These are phyloP conservation scores for Ogataea neopini DNA, from an alignment of 805 yeast species.

Conservation along the genomic window DNA sequence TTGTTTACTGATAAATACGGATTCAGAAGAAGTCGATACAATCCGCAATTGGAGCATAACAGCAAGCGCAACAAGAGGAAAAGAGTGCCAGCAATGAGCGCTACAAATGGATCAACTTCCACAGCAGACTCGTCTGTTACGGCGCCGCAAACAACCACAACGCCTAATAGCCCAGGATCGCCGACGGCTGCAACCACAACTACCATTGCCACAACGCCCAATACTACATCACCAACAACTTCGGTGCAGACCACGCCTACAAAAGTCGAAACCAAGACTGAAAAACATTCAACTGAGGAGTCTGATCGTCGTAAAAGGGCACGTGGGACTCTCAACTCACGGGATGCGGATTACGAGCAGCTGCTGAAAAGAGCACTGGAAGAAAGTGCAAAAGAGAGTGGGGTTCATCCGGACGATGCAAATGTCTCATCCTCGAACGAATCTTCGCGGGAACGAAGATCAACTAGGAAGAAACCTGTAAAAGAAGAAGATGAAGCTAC, in stretches of 20 bases:
- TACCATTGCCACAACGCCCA: slow-evolving; percentile 10
- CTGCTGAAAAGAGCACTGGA: slow-evolving; percentile 48
- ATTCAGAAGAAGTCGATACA: slow-evolving; percentile 50
- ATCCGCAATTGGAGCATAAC: slow-evolving; percentile 41
- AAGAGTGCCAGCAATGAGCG: neutral
- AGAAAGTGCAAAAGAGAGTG: slow-evolving; percentile 57
- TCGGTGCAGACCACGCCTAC: slow-evolving; percentile 11
- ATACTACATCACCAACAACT: slow-evolving; percentile 9
- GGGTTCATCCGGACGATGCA: slow-evolving; percentile 38
- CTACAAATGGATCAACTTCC: neutral
- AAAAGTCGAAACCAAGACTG: slow-evolving; percentile 17
- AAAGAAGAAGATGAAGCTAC: slow-evolving; percentile 25
- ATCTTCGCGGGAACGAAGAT: slow-evolving; percentile 29
- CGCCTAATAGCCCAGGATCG: slow-evolving; percentile 13
- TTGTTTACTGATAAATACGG: slow-evolving; percentile 47
- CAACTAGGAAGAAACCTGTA: slow-evolving; percentile 22
- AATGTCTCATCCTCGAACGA: slow-evolving; percentile 36
- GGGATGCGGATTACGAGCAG: slow-evolving; percentile 39
- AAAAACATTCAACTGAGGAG: slow-evolving; percentile 16
- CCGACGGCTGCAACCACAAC: slow-evolving; percentile 14
- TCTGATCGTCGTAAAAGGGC: slow-evolving; percentile 29
- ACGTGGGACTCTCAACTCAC: slow-evolving; percentile 24
- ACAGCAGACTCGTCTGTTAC: neutral
- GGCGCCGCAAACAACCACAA: slow-evolving; percentile 8
- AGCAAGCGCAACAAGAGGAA: slow-evolving; percentile 32